These are phyloP conservation scores for Fusarium oligoseptatum DNA, from an alignment of 2,329 filamentous ascomycete species.

Conservation along the genomic window DNA sequence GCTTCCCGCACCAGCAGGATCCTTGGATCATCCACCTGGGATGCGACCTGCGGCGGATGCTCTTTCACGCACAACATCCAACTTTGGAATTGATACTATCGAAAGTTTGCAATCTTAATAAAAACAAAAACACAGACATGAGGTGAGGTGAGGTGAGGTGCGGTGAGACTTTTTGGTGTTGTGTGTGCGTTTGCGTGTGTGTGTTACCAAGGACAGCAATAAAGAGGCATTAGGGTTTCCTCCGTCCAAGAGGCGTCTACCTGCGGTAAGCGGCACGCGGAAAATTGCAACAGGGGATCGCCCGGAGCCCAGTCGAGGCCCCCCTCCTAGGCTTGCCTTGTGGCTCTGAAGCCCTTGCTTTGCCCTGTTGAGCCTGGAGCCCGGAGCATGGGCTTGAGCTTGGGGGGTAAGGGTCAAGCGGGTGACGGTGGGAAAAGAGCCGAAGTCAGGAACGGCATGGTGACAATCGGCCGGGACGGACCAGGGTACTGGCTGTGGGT, in stretches of 20 bases:
- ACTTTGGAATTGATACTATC: conserved; percentile 9
- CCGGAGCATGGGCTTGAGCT: conserved; percentile 29
- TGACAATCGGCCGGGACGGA: conserved; percentile 44
- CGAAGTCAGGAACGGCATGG: conserved; percentile 47
- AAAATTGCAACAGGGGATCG: conserved; percentile 23
- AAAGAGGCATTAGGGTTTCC: conserved; percentile 33
- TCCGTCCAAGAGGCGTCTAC: conserved; percentile 17
- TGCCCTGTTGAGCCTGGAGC: conserved; percentile 19
- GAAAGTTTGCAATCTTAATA: conserved; percentile 4
- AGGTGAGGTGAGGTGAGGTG: conserved; percentile 24
- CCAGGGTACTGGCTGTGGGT: conserved; percentile 39
- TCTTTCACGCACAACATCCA: conserved; percentile 15
- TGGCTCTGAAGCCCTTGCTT: conserved; percentile 16
- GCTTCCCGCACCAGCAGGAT: conserved; percentile 31
- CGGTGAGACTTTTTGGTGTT: conserved; percentile 12
- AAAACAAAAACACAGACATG: neutral
- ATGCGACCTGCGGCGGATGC: conserved; percentile 18
- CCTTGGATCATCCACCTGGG: conserved; percentile 21
- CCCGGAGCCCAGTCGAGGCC: conserved; percentile 17
- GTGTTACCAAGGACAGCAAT: conserved; percentile 10
- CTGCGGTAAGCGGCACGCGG: conserved; percentile 23
- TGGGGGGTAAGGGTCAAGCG: conserved; percentile 25
- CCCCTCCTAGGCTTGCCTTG: conserved; percentile 9
- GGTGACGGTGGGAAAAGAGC: conserved; percentile 34
- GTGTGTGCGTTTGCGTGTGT: neutral